Percentiles rank a stretch among this genome's conserved stretches.
Conservation (phyloP, 345 rosid genomes). For the Melaleuca quinquenervia region DNA sequence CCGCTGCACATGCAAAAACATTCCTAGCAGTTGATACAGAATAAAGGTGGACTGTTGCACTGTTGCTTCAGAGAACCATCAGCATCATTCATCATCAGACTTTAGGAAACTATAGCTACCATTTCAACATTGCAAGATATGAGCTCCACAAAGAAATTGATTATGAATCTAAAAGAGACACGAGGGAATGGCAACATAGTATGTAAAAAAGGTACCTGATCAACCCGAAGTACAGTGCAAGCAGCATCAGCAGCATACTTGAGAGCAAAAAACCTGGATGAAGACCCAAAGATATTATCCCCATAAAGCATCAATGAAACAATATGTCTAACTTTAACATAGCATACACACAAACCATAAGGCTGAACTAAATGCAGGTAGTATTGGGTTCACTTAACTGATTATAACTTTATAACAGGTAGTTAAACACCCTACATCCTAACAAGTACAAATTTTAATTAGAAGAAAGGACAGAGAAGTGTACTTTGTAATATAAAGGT, state of each 20-base stretch:
- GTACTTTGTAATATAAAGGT: slow-evolving; percentile 84
- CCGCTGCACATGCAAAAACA: background rate
- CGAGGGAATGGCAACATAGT: background rate
- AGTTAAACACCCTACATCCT: background rate
- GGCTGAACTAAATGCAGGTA: background rate
- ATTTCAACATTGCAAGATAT: background rate
- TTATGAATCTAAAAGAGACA: background rate
- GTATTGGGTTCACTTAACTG: background rate
- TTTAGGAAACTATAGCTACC: background rate
- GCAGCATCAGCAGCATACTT: slow-evolving; percentile 97
- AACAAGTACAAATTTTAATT: slow-evolving; percentile 1
- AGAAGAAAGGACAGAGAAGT: background rate
- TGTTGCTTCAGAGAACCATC: background rate
- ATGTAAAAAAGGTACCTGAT: slow-evolving; percentile 46
- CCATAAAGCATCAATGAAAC: background rate
- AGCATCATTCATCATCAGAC: background rate
- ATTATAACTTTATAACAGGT: background rate
- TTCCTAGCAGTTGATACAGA: background rate
- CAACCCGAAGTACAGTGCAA: slow-evolving; percentile 92
- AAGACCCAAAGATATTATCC: background rate
- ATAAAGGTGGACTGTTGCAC: background rate
- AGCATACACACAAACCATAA: background rate
- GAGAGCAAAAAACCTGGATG: slow-evolving; percentile 71
- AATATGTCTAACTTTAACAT: background rate
- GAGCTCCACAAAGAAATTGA: background rate